Evolutionary conservation across 1,139 yeast genomes (phyloP).

Genomic region (Martiniozyma asiatica): DNA sequence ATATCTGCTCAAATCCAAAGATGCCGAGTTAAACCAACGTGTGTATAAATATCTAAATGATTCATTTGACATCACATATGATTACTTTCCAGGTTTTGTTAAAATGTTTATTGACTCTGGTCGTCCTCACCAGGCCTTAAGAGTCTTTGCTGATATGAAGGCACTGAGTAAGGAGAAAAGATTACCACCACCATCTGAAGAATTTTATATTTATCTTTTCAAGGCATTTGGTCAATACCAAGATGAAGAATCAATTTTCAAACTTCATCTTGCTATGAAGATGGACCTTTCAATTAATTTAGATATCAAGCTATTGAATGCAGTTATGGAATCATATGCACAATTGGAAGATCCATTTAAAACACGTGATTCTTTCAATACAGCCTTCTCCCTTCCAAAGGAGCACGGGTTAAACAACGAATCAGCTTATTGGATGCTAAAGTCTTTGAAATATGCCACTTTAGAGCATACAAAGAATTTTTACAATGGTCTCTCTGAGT

Average conservation of each 20-base stretch:
- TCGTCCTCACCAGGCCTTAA: constrained; percentile 53
- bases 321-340: constrained; percentile 56
- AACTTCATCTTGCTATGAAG: constrained; percentile 52
- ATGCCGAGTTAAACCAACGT: constrained; percentile 27
- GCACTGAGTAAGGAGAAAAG: constrained; percentile 40
- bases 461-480: constrained; percentile 48
- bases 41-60: constrained; percentile 49
- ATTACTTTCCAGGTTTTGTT: constrained; percentile 49
- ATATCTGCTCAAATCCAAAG: constrained; percentile 28
- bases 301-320: constrained; percentile 48
- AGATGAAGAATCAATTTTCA: constrained; percentile 59
- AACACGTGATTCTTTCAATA: constrained; percentile 50
- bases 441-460: constrained; percentile 49
- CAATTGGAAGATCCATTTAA: constrained; percentile 48
- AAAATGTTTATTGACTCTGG: constrained; percentile 44
- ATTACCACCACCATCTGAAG: constrained; percentile 49
- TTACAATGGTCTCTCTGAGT: constrained; percentile 50
- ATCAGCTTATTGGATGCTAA: constrained; percentile 61
- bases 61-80: constrained; percentile 49
- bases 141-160: constrained; percentile 53
- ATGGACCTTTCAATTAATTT: constrained; percentile 53
- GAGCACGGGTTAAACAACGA: constrained; percentile 53
- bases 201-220: constrained; percentile 53
- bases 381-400: constrained; percentile 36
- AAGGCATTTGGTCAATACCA: constrained; percentile 45